Base-by-base conservation (phyloP, 1,284 basidiomycete genomes). In the Stygiomarasmius scandens region DNA sequence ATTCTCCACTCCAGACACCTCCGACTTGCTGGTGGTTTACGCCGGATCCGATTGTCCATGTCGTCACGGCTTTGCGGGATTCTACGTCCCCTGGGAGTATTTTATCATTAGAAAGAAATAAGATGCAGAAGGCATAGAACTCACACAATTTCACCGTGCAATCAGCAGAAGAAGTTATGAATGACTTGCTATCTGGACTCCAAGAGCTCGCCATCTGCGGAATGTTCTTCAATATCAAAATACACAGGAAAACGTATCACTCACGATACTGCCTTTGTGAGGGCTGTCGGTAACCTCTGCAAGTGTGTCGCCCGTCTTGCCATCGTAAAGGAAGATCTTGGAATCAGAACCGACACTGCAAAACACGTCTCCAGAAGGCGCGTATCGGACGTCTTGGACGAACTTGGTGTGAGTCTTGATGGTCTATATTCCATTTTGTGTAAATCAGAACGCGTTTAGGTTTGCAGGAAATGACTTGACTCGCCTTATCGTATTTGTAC, bases 341-440 rank as follows among this genome's bases (percentile, higher is more conserved):
- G 83, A 86, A 74, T 99, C 97, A 3, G 93, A 93, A 25, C 95
- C 96, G 14, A 93, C 95, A 48, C 93, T 95, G 14, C 87, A 91
- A 69, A 98, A 98, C 23, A 87, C 77, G 49, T 89, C 84, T 2
- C 95, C 95, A 32, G 87, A 87, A 0, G 89, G 87, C 0, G 94
- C 82, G 69, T 89, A 98, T 55, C 86, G 84, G 22, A 98, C 86
- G 59, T 98, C 93, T 71, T 98, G 95, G 3, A 99, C 93, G 70
- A 98, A 99, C 69, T 92, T 93, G 2, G 89, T 90, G 72, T 99
- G 97, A 0, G 90, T 92, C 67, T 86, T 89, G 71, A 96, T 90
- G n/a, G 86, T 87, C 87, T 90, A 51, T 29, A 45, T 6, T 36
- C 11, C n/a, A 34, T 32, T 36, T 2, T 24, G 24, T 2, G 34